Evolutionary conservation across 768 basidiomycete genomes (phyloP).

Genomic region (Naganishia kalamii): DNA sequence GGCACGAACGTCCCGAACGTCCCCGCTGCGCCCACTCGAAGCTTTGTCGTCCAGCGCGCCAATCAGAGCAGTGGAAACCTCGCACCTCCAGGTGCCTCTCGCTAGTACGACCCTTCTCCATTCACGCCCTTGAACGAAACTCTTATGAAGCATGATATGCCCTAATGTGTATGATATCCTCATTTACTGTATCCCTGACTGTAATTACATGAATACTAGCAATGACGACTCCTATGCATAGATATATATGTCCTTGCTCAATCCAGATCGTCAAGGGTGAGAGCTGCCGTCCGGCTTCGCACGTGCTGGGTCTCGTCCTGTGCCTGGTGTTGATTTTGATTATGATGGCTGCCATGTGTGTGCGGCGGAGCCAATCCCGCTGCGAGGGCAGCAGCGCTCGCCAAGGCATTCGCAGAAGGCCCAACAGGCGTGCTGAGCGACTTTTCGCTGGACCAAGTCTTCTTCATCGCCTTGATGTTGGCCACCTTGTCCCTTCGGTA

Average conservation of each 20-base stretch:
- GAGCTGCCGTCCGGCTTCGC: not conserved
- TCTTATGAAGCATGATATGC: not conserved
- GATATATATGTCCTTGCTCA: not conserved
- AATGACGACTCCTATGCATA: not conserved
- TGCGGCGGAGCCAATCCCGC: not conserved
- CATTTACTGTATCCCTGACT: slow-evolving; percentile 14
- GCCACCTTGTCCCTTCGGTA: slow-evolving; percentile 1
- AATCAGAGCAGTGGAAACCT: not conserved
- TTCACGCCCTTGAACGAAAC: not conserved
- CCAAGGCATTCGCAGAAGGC: not conserved
- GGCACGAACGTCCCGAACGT: not conserved
- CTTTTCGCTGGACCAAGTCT: not conserved
- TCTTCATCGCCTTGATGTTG: not conserved
- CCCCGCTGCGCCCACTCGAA: not conserved
- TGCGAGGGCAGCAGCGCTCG: too few relatives aligned
- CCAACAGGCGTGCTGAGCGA: not conserved
- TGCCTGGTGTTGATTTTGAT: not conserved
- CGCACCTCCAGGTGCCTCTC: not conserved
- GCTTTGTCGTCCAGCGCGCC: slow-evolving; percentile 18
- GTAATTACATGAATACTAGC: not conserved
- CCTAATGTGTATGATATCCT: not conserved
- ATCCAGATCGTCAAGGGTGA: not conserved
- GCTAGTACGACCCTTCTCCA: too few relatives aligned
- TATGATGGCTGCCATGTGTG: not conserved
- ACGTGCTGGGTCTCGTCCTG: not conserved